Evolutionary conservation across 1,139 yeast species (phyloP).

Genomic region (Nakaseomyces glabratus): DNA sequence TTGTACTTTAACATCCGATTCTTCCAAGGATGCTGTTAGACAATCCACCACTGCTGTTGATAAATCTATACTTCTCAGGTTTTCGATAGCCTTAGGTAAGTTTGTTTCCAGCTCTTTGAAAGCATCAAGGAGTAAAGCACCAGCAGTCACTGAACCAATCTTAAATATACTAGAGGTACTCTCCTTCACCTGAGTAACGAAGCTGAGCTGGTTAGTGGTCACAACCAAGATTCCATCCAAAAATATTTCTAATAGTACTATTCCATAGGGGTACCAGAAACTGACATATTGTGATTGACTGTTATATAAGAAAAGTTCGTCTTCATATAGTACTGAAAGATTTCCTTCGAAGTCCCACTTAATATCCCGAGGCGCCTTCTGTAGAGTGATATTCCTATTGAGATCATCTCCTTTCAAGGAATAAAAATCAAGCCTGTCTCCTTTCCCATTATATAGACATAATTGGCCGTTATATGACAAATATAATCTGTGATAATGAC

Average conservation of each 20-base stretch:
- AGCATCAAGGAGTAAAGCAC: conserved; percentile 77
- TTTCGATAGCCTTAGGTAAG: conserved; percentile 80
- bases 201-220: conserved; percentile 50
- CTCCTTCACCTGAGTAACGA: conserved; percentile 55
- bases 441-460: conserved; percentile 42
- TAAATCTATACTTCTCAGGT: conserved; percentile 51
- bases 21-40: conserved; percentile 66
- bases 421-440: conserved; percentile 27
- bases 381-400: not conserved
- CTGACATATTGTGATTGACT: conserved; percentile 49
- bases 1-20: conserved; percentile 71
- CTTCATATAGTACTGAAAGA: conserved; percentile 25
- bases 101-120: conserved; percentile 56
- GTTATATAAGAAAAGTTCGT: conserved; percentile 62
- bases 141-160: conserved; percentile 76
- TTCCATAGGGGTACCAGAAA: conserved; percentile 38
- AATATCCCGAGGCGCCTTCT: conserved; percentile 1
- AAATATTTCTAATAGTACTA: conserved; percentile 41
- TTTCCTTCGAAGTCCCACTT: not conserved
- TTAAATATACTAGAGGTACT: conserved; percentile 56
- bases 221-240: conserved; percentile 65
- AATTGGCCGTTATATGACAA: conserved; percentile 56
- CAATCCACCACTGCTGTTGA: conserved; percentile 61
- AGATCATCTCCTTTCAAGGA: not conserved
- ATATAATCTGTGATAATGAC: conserved; percentile 47